Evolutionary conservation across 2,329 filamentous ascomycete species (phyloP).

Genomic region (Ophiostoma sp.): DNA sequence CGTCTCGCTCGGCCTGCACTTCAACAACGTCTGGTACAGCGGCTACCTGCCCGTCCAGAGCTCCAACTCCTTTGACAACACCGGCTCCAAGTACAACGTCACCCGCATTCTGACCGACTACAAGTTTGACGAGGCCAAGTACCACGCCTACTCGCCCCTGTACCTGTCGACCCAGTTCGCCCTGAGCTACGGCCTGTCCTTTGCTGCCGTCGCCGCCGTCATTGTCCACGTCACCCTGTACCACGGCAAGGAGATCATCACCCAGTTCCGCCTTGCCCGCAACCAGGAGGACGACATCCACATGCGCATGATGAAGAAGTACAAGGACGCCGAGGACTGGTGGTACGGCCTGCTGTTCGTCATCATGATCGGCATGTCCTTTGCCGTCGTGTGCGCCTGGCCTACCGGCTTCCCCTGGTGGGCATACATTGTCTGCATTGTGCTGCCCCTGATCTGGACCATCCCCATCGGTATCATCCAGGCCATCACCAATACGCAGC

Average conservation of each 20-base stretch:
- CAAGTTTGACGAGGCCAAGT: constrained; percentile 56
- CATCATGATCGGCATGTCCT: constrained; percentile 51
- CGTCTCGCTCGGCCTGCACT: constrained; percentile 56
- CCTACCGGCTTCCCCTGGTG: constrained; percentile 54
- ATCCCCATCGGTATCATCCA: constrained; percentile 61
- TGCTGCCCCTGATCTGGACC: constrained; percentile 54
- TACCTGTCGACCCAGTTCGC: constrained; percentile 60
- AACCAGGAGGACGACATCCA: constrained; percentile 55
- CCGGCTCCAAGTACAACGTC: constrained; percentile 54
- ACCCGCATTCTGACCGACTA: constrained; percentile 54
- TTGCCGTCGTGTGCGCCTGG: constrained; percentile 50
- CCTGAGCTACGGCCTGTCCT: constrained; percentile 51
- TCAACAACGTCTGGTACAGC: constrained; percentile 51
- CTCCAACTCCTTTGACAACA: constrained; percentile 60
- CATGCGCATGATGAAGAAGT: constrained; percentile 59
- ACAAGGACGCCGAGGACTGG: constrained; percentile 55
- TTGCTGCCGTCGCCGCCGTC: constrained; percentile 58
- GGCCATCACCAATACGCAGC: constrained; percentile 64
- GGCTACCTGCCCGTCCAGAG: constrained; percentile 59
- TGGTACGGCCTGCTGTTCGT: constrained; percentile 51
- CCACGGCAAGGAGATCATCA: constrained; percentile 51
- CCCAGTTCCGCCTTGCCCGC: constrained; percentile 50
- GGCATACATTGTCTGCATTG: constrained; percentile 53
- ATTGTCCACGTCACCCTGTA: constrained; percentile 53
- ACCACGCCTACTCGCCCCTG: constrained; percentile 60